These are phyloP conservation scores for Syzygium syzygioides DNA, from an alignment of 441 rosid genomes.

Conservation along the genomic window DNA sequence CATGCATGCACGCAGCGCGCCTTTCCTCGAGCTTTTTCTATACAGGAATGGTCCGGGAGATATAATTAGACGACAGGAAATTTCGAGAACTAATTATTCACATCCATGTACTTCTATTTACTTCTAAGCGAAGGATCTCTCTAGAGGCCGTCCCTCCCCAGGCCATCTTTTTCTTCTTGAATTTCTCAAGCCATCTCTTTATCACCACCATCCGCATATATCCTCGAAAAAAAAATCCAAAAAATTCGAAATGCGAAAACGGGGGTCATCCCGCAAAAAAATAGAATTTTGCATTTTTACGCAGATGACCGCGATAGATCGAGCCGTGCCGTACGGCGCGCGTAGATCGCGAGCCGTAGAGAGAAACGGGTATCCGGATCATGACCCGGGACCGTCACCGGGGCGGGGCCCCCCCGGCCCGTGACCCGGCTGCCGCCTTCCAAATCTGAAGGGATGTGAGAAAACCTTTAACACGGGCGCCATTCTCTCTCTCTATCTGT, in stretches of 20 bases:
- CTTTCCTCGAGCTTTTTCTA: background rate
- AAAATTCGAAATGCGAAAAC: too few species aligned
- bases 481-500: background rate
- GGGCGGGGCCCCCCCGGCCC: background rate
- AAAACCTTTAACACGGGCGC: background rate
- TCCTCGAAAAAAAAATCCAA: too few species aligned
- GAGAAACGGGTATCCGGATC: background rate
- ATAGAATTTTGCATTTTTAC: too few species aligned
- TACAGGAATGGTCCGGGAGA: fast-evolving
- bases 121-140: background rate
- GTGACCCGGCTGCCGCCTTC: background rate
- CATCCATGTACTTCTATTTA: background rate
- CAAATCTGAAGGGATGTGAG: background rate
- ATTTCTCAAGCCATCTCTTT: background rate
- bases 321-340: background rate
- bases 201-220: too few species aligned
- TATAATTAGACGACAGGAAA: fast-evolving
- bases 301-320: background rate
- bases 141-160: background rate
- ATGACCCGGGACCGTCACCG: background rate
- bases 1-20: background rate
- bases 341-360: background rate
- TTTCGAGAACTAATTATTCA: too few species aligned
- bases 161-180: background rate
- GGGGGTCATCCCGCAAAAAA: too few species aligned